Evolutionary conservation across 1,284 basidiomycete species (phyloP), one percentile per base, ranked within the genome.

Genomic region (Boletus holoroseus): DNA sequence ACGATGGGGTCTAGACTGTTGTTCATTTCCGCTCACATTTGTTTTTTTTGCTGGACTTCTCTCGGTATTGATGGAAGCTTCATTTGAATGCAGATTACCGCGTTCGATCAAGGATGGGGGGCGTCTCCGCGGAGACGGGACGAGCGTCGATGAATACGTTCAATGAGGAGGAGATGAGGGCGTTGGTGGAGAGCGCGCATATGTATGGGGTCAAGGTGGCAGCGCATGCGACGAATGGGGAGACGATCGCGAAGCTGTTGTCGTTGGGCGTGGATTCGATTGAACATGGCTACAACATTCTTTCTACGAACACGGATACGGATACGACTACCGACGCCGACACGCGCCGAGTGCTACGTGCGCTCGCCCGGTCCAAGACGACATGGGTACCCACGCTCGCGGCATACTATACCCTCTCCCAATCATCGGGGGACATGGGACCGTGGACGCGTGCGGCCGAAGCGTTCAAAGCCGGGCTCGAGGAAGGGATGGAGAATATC

Each of bases 351-450:
- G 58, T 67, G 43, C 62, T 70, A 20, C 53, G 57, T 7, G 57
- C 63, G 35, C 60, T 64, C 24, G 58, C 59, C 13, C 62, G 62
- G 38, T 63, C 60, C 50, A 60, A 56, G 31, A 72, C 73, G 11
- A 70, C 66, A 32, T 85, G 78, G 76, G 77, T 82, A 0, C 82
- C 83, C 6, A 87, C 84, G 3, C 72, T 87, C 11, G 68, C 77
- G 1, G 80, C 72, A 5, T 76, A 73, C 58, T 71, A 80, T 48
- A 73, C 71, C 24, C 47, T 66, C 7, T 55, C 44, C 27, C 53
- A 56, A 24, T 27, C 40, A 39, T 47, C 44, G 34, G 32, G 39
- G 13, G 64, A 62, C 31, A 39, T 38, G 7, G 32, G 31, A 28
- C 20, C 38, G 31, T 83, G 79, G 80, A 67, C 70, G 40, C 58